Percentiles rank a stretch among this genome's conserved stretches.
Evolutionary conservation across 2,329 filamentous ascomycete species (phyloP).

Genomic region (Colletotrichum tropicicola): DNA sequence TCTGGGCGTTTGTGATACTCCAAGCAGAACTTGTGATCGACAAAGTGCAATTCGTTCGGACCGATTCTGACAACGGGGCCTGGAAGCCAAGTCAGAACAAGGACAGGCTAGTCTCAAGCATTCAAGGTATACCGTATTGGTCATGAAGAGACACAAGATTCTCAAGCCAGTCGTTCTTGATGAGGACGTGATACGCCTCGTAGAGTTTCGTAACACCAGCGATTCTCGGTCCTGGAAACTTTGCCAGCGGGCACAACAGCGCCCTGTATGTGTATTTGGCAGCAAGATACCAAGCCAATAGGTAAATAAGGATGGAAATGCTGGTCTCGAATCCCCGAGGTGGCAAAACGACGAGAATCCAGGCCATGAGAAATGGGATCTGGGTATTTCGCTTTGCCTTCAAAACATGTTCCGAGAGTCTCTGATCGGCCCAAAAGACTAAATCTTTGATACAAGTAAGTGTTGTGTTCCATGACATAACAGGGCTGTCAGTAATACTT

Average conservation of each 20-base stretch:
- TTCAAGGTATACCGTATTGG: slow-evolving; percentile 8
- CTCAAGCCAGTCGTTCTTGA: slow-evolving; percentile 30
- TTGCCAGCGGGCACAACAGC: slow-evolving; percentile 14
- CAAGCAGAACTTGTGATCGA: slow-evolving; percentile 27
- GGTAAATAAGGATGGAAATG: not conserved
- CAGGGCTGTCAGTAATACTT: not conserved
- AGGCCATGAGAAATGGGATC: not conserved
- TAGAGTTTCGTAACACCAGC: slow-evolving; percentile 25
- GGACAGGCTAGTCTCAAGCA: not conserved
- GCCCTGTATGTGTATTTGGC: slow-evolving; percentile 13
- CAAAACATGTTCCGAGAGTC: not conserved
- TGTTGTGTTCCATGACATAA: too few species aligned
- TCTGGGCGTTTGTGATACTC: slow-evolving; percentile 30
- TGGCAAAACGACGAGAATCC: not conserved
- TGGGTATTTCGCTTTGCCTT: not conserved
- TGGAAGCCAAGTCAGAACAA: not conserved
- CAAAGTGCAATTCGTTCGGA: slow-evolving; percentile 31
- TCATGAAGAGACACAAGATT: slow-evolving; percentile 26
- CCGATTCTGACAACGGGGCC: slow-evolving; percentile 30
- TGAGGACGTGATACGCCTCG: slow-evolving; percentile 31
- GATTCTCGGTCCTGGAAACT: slow-evolving; percentile 19
- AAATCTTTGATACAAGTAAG: not conserved
- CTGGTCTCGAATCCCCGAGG: not conserved
- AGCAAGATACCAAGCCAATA: not conserved
- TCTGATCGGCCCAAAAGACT: not conserved